These are phyloP conservation scores for Yarrowia bubula DNA, from an alignment of 805 yeast genomes.

Conservation along the genomic window DNA sequence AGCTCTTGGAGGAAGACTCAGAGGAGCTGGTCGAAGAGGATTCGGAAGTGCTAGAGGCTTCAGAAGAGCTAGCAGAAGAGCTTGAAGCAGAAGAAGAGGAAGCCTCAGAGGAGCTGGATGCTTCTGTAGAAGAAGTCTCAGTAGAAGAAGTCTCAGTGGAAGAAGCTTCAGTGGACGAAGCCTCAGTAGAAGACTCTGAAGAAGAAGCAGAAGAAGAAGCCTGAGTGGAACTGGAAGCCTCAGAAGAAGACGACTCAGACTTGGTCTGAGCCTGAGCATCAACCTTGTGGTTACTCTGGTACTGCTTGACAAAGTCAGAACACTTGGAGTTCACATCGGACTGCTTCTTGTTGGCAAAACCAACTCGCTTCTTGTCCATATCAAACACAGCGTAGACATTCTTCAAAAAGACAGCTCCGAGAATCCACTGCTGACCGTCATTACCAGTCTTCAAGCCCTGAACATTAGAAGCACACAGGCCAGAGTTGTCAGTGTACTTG, in stretches of 20 bases:
- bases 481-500: constrained; percentile 44
- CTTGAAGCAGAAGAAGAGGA: not conserved
- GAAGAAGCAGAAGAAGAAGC: not conserved
- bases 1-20: not conserved
- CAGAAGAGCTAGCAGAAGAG: not conserved
- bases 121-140: not conserved
- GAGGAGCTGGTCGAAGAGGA: not conserved
- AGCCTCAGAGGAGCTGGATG: not conserved
- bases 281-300: not conserved
- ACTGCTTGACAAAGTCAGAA: not conserved
- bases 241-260: not conserved
- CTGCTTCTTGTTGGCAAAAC: constrained; percentile 49
- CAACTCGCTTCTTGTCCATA: constrained; percentile 49
- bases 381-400: constrained; percentile 59
- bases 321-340: constrained; percentile 12
- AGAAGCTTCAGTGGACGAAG: not conserved
- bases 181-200: not conserved
- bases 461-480: constrained; percentile 62
- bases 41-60: not conserved
- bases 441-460: constrained; percentile 51
- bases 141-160: not conserved
- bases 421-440: constrained; percentile 51
- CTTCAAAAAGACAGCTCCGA: constrained; percentile 62
- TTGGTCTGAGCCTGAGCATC: not conserved
- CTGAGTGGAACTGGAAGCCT: not conserved